Conservation (phyloP, 768 basidiomycete genomes). For the Mycena vitilis region DNA sequence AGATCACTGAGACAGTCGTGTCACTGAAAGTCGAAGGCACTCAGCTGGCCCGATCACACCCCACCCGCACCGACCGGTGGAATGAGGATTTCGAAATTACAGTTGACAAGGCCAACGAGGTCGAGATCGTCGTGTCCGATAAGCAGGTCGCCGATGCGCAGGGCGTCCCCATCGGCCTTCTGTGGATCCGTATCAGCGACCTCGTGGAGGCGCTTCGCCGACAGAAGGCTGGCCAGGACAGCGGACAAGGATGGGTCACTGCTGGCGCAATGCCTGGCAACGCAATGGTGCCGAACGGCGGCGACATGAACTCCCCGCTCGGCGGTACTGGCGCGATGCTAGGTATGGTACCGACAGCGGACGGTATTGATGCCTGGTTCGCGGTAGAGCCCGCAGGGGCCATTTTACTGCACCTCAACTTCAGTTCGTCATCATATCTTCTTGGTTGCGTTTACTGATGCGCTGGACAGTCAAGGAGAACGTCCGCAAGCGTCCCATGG, state of each 20-base stretch:
- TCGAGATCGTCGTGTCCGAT: conserved; percentile 96
- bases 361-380: conserved; percentile 98
- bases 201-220: conserved; percentile 92
- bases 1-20: conserved; percentile 86
- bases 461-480: conserved; percentile 90
- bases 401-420: conserved; percentile 87
- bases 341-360: conserved; percentile 54
- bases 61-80: conserved; percentile 95
- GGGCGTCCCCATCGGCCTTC: conserved; percentile 90
- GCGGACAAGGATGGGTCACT: conserved; percentile 94
- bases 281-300: conserved; percentile 46
- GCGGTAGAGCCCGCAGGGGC: conserved; percentile 98
- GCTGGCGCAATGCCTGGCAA: conserved; percentile 89
- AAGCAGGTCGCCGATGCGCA: conserved; percentile 85
- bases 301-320: conserved; percentile 62
- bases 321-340: conserved; percentile 53
- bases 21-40: conserved; percentile 97
- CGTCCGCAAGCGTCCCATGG: conserved; percentile 94
- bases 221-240: conserved; percentile 91
- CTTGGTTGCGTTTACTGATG: conserved; percentile 28
- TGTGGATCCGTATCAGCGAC: conserved; percentile 96
- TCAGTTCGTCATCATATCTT: conserved; percentile 58
- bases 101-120: conserved; percentile 98
- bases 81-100: conserved; percentile 97
- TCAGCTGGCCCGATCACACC: conserved; percentile 90